Base-by-base conservation (phyloP, 495 filamentous ascomycete species). In the Neurospora discreta region DNA sequence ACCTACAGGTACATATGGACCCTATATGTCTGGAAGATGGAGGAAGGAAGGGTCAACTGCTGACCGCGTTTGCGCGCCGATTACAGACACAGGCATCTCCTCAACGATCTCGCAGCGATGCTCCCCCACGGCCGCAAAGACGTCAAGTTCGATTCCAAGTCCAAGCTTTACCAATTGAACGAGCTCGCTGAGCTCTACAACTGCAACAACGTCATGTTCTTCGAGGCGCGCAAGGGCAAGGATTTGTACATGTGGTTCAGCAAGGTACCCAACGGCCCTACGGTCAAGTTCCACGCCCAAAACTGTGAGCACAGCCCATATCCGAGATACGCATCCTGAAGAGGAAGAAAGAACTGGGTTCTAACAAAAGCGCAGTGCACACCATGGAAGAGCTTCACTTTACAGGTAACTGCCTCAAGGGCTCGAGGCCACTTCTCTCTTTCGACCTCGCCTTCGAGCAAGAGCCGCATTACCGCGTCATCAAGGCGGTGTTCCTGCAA, bases 101-200 rank as follows among this genome's bases (percentile, higher is more conserved):
- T 98, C 72, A 90, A 93, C 73, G 96, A 99, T 79, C 86, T 99
- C 20, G 89, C 94, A 68, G 85, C 89, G 33, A 90, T 99, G 75
- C 89, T 99, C 68, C 95, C 95, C 0, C 95, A 99, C 77, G 89
- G 89, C 43, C 88, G 93, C 76, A 97, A 97, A 83, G 95, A 99
- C 80, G 94, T 91, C 72, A 99, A 99, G 81, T 89, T 97, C 69
- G 95, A 98, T 77, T 95, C 94, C 44, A 98, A 98, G 81, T 94
- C 93, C 70, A 93, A 96, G 77, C 90, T 97, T 72, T 90, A 92
- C 80, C 89, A 97, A 77, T 88, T 99, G 9, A 98, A 98, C 84
- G 95, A 97, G 80, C 89, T 98, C 18, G 95, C 95, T 44, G 95
- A 99, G 75, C 88, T 99, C 23, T 97, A 98, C 86, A 98, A 97